Evolutionary conservation across 148 eudicot species (phyloP), one percentile per base, ranked within the genome.

Genomic region (Spergularia bocconei): DNA sequence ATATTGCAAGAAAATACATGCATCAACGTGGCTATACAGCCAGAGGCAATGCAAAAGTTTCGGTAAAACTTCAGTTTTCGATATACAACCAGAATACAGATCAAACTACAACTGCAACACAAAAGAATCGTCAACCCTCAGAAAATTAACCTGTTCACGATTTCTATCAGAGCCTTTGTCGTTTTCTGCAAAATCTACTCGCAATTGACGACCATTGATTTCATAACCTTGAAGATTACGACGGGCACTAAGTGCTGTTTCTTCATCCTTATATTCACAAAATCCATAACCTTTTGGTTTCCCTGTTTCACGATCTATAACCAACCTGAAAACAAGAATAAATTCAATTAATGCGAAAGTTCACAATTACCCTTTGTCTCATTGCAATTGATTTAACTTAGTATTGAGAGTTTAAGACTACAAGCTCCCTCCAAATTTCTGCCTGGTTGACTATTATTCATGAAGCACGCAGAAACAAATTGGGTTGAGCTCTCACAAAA

Each of bases 151-250:
- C 93, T 91, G 96, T 53, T 93, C 98, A 47, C 97, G 90, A 69
- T 77, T 95, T 80, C 86, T 87, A 69, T 94, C 97, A 68, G 90
- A 67, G 70, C 91, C 90, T 86, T 95, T 95, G 81, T 92, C 97
- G 81, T 92, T 95, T 82, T 92, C 98, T 71, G 98, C 98, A 90
- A 92, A 95, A 89, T 95, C 98, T 78, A 95, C 98, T 53, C 98
- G 86, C 76, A 95, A 76, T 72, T 95, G 98, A 39, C 98, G 87
- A 17, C 98, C 98, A 82, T 95, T 95, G 74, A 95, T 89, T 79
- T 95, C 97, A 79, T 92, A 92, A 47, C 97, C 98, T 80, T 95
- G 96, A 75, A 95, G 98, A 86, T 95, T 95, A 53, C 98, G 92
- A 39, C 97, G 97, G 70, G 98, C 98, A 88, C 98, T 95, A 58